These are phyloP conservation scores for Mucor racemosus DNA, from an alignment of 371 early-diverging fungal species.

Conservation along the genomic window DNA sequence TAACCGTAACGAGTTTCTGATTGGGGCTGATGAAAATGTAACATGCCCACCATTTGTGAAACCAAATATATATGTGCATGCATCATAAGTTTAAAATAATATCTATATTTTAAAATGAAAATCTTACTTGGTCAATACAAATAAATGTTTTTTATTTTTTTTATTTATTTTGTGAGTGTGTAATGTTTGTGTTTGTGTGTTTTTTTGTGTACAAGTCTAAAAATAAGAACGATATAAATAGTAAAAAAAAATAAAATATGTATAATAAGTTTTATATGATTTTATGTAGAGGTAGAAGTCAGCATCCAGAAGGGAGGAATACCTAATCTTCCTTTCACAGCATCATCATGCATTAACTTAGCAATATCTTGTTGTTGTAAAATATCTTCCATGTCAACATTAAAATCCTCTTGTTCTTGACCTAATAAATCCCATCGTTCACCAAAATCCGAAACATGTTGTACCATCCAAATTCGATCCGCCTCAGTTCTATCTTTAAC, in stretches of 20 bases:
- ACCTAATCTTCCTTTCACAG: constrained; percentile 34
- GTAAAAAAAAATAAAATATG: neutral
- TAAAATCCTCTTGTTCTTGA: constrained; percentile 13
- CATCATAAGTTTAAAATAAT: too few species aligned
- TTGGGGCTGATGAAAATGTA: too few species aligned
- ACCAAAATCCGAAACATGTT: constrained; percentile 31
- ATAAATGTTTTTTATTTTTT: too few species aligned
- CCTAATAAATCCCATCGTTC: constrained; percentile 24
- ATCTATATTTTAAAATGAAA: too few species aligned
- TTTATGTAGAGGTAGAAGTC: constrained; percentile 19
- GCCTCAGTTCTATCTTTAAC: constrained; percentile 20
- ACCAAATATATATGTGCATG: too few species aligned
- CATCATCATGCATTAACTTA: constrained; percentile 33
- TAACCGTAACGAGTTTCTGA: too few species aligned
- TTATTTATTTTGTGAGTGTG: neutral
- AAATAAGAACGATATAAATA: neutral
- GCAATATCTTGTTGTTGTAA: constrained; percentile 20
- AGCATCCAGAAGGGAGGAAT: constrained; percentile 44
- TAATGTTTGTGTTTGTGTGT: neutral
- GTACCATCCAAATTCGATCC: constrained; percentile 29
- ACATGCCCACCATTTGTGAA: too few species aligned
- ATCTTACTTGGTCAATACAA: too few species aligned
- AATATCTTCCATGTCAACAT: neutral
- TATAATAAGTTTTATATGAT: neutral
- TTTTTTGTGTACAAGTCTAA: neutral